These are phyloP conservation scores for Fusarium annulatum DNA, from an alignment of 2,329 filamentous ascomycete genomes.

Conservation along the genomic window DNA sequence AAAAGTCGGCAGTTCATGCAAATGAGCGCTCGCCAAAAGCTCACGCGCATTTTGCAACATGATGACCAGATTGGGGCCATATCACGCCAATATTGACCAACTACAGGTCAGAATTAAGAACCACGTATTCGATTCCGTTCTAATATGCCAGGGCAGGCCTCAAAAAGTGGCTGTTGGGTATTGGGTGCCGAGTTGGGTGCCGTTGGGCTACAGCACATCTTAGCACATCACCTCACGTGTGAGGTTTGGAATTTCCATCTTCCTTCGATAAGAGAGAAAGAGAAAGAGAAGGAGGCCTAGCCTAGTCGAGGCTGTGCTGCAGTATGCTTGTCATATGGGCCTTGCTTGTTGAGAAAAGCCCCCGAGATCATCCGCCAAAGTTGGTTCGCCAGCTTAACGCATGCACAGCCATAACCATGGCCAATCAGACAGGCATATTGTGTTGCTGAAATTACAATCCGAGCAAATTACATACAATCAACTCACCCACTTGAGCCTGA, in stretches of 20 bases:
- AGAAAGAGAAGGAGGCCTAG: neutral
- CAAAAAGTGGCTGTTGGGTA: constrained; percentile 34
- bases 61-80: constrained; percentile 25
- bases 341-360: constrained; percentile 4
- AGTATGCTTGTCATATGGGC: constrained; percentile 15
- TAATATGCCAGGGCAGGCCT: constrained; percentile 27
- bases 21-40: constrained; percentile 35
- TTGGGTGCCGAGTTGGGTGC: constrained; percentile 35
- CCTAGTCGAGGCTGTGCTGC: constrained; percentile 27
- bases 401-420: constrained; percentile 21
- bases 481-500: constrained; percentile 4
- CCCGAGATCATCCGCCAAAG: neutral
- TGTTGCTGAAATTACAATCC: constrained; percentile 21
- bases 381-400: constrained; percentile 13
- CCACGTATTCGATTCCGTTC: constrained; percentile 7
- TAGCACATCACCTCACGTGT: constrained; percentile 1
- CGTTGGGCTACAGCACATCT: constrained; percentile 29
- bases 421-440: constrained; percentile 11
- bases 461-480: constrained; percentile 10
- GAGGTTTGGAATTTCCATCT: constrained; percentile 33
- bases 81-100: constrained; percentile 33
- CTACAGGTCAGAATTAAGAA: constrained; percentile 11
- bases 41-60: constrained; percentile 32
- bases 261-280: neutral
- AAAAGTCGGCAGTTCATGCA: constrained; percentile 12